Percentiles rank a stretch among this genome's conserved stretches.
These are phyloP conservation scores for Aspergillus awamori DNA, from an alignment of 2,329 filamentous ascomycete genomes.

Conservation along the genomic window DNA sequence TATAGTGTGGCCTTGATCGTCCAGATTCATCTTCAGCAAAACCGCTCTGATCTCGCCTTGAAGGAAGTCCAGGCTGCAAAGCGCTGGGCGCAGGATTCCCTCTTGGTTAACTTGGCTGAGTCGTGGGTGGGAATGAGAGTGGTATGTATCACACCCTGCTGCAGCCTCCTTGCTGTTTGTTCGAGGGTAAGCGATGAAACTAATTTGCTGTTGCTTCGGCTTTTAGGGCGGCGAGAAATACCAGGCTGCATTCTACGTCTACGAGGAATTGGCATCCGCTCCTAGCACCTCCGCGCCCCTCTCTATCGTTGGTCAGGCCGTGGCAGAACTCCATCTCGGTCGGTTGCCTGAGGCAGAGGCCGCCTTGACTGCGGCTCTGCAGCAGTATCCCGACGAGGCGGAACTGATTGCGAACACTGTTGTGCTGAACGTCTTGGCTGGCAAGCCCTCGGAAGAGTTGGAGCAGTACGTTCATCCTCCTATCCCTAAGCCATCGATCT, in stretches of 20 bases:
- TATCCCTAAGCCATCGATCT: no score
- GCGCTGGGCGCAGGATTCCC: slow-evolving; percentile 91
- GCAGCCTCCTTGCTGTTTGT: background rate
- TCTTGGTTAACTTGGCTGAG: slow-evolving; percentile 92
- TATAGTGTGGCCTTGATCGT: slow-evolving; percentile 77
- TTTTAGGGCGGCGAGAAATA: slow-evolving; percentile 87
- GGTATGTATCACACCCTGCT: slow-evolving; percentile 53
- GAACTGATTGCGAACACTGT: slow-evolving; percentile 81
- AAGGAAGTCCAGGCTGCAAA: slow-evolving; percentile 87
- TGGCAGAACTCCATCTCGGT: slow-evolving; percentile 88
- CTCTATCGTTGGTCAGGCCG: slow-evolving; percentile 81
- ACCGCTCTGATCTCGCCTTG: slow-evolving; percentile 83
- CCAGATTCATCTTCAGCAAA: slow-evolving; percentile 90
- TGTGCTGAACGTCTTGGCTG: slow-evolving; percentile 75
- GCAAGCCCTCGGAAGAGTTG: slow-evolving; percentile 69
- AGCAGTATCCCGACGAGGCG: slow-evolving; percentile 70
- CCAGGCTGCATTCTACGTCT: slow-evolving; percentile 96
- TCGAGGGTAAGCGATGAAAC: background rate
- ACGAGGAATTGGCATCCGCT: slow-evolving; percentile 89
- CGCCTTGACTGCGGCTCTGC: slow-evolving; percentile 77
- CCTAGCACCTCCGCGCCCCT: slow-evolving; percentile 76
- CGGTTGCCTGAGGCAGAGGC: slow-evolving; percentile 85
- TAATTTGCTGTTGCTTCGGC: background rate
- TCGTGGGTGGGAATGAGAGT: slow-evolving; percentile 90
- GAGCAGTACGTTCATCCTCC: slow-evolving; percentile 56